Conservation (phyloP, 371 early-diverging fungal genomes). For the Apophysomyces variabilis region DNA sequence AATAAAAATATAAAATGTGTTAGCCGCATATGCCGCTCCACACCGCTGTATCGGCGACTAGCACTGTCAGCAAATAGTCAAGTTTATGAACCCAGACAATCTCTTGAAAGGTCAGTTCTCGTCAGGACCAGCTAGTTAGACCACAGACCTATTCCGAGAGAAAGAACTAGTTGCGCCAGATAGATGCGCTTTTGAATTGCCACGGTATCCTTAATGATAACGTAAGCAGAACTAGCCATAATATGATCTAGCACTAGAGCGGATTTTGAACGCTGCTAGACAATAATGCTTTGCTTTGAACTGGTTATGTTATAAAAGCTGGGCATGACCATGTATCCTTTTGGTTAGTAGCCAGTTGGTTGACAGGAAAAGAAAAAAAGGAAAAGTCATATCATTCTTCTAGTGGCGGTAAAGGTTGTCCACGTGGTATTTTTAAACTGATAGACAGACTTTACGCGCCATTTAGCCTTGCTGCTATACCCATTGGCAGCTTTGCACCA, state of each 20-base stretch:
- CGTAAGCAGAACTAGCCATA: neutral
- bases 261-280: slow-evolving; percentile 55
- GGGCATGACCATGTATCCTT: slow-evolving; percentile 51
- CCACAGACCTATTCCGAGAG: no score
- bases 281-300: slow-evolving; percentile 61
- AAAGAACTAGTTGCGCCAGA: no score
- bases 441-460: slow-evolving; percentile 57
- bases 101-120: no score
- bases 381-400: neutral
- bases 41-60: no score
- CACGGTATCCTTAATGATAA: neutral
- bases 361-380: no score
- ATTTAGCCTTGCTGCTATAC: slow-evolving; percentile 59
- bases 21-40: no score
- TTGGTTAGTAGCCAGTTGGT: slow-evolving; percentile 37
- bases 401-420: slow-evolving; percentile 68
- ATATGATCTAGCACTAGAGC: slow-evolving; percentile 52
- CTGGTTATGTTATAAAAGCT: slow-evolving; percentile 58
- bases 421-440: slow-evolving; percentile 56
- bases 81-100: no score
- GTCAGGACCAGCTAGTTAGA: no score
- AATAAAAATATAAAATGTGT: no score
- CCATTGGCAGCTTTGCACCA: slow-evolving; percentile 63
- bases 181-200: no score
- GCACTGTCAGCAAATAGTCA: no score